These are phyloP conservation scores for Penicillium manginii DNA, from an alignment of 495 filamentous ascomycete species.

Conservation along the genomic window DNA sequence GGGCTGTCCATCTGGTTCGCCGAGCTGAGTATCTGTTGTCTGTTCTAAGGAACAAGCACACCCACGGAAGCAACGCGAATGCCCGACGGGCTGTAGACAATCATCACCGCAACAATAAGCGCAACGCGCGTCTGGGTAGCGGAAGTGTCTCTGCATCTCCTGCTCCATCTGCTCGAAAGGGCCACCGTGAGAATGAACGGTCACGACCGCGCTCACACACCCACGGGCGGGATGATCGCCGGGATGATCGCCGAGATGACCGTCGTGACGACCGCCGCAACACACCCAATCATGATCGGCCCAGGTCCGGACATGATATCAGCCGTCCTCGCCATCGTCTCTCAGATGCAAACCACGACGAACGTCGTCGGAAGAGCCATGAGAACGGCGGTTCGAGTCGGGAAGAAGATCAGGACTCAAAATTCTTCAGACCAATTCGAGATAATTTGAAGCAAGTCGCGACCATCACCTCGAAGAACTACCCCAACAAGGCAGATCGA, in stretches of 20 bases:
- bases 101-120: conserved; percentile 85
- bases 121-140: conserved; percentile 49
- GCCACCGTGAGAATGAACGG: conserved; percentile 55
- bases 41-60: conserved; percentile 79
- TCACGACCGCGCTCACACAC: conserved; percentile 53
- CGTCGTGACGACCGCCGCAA: conserved; percentile 52
- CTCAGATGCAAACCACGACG: conserved; percentile 46
- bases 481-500: conserved; percentile 61
- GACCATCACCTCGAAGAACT: conserved; percentile 64
- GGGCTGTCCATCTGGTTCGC: conserved; percentile 93
- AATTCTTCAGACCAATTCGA: conserved; percentile 62
- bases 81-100: conserved; percentile 86
- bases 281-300: conserved; percentile 47
- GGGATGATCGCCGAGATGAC: conserved; percentile 52
- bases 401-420: conserved; percentile 58
- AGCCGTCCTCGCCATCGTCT: conserved; percentile 41
- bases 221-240: conserved; percentile 34
- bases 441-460: conserved; percentile 60
- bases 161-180: conserved; percentile 53
- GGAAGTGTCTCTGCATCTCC: conserved; percentile 57
- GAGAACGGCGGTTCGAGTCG: conserved; percentile 48
- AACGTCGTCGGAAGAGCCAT: conserved; percentile 46
- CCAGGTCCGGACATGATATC: conserved; percentile 36
- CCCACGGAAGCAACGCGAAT: conserved; percentile 62
- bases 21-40: conserved; percentile 92